Evolutionary conservation across 2,329 filamentous ascomycete genomes (phyloP), one percentile per base, ranked within the genome.

Genomic region (Scedosporium minutisporum): DNA sequence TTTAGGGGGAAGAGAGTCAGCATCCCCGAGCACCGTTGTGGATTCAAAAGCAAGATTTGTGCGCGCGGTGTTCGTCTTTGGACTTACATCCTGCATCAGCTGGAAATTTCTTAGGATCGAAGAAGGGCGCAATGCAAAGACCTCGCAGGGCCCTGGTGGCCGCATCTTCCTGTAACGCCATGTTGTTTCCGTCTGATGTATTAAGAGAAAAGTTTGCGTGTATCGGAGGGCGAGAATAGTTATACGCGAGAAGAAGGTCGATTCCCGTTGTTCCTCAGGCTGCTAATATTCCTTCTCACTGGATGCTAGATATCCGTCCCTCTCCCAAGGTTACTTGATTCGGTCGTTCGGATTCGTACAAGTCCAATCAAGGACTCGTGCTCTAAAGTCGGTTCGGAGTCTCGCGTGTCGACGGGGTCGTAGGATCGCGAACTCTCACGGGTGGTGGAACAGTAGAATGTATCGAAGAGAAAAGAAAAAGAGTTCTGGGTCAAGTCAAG

Each of bases 1-100:
- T 89, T 25, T 3, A 23, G 16, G 18, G 61, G 33, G 41, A 25
- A 33, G 67, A 79, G 66, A 77, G 77, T 59, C 14, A 25, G 57
- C 12, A 5, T 10, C 7, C 12, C 57, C 51, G 51, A 51, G 7
- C n/a, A 44, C 33, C 33, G 33, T 38, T 38, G 10, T 14, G 33
- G 2, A 38, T 38, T 38, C 33, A 38, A 38, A 38, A 38, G 42
- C 16, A 61, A 29, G 38, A 29, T 64, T 64, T 65, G 53, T 65
- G 64, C 5, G 16, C 41, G 58, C 63, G 62, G 57, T 64, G 14
- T 48, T 25, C 14, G 7, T 14, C n/a, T 25, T 44, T 23, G 7
- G 16, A 65, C 65, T 65, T 66, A 66, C 65, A 63, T 57, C 64
- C 64, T 10, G 12, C 51, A 27, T 65, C 64, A 18, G 58, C 61